Evolutionary conservation across 192 early-diverging fungal genomes (phyloP), one percentile per base, ranked within the genome.

Genomic region (Thoreauomyces humboldtii): DNA sequence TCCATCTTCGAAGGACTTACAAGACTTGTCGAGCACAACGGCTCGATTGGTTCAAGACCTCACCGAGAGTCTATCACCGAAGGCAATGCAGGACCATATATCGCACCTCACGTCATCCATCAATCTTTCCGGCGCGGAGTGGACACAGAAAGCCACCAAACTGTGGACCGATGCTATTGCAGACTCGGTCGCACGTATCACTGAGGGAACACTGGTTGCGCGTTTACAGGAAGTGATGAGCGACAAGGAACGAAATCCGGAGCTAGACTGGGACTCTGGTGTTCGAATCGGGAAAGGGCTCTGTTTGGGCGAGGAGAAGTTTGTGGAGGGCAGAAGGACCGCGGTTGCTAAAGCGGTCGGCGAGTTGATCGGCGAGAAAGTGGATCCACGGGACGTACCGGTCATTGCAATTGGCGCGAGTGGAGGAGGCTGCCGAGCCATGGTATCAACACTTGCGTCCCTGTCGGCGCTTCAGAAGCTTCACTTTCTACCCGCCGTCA

Each of bases 381-480:
- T 75, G 31, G 46, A 60, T 17, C 60, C 38, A 11, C 29, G 41
- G 7, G 62, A 75, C 25, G 58, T 67, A 35, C 73, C 73, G 4
- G 45, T 61, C 43, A 66, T 75, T 46, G 69, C 57, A 0, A 67
- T 75, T 42, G 72, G 61, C 14, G 53, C 66, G 7, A 74, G 74
- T 34, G 74, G 74, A 7, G 74, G 74, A 11, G 74, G 74, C 1
- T 58, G 59, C 25, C 64, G 74, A 7, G 74, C 74, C 19, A 76
- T 76, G 74, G 41, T 72, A 19, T 31, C 74, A 15, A 65, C 41
- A 7, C 46, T 73, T 5, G 74, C 61, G 0, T 37, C 44, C 33
- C 24, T 76, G 15, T 24, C 36, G 27, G 56, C 50, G 7, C 43
- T 76, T 7, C 9, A 72, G 24, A 14, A 59, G 6, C 6, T 57